Evolutionary conservation across 2,329 filamentous ascomycete genomes (phyloP), one percentile per base, ranked within the genome.

Genomic region (Dryadomyces sulphureus): DNA sequence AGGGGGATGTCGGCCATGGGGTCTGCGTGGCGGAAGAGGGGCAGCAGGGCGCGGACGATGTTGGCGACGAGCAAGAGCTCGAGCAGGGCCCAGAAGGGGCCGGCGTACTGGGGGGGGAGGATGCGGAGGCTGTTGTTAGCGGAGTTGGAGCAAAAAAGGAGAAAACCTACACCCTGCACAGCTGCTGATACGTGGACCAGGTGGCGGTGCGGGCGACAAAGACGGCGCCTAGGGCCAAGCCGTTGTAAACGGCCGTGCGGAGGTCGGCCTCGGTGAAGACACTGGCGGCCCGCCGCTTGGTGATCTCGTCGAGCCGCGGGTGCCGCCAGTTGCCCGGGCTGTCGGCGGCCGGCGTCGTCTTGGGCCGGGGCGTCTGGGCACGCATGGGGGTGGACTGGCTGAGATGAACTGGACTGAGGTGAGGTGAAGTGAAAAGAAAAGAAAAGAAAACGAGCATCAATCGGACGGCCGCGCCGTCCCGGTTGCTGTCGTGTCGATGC

Each of bases 281-380:
- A 14, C 79, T 78, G 19, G 80, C 81, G 60, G 85, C 81, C 59
- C 88, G 84, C 44, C 92, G 79, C 51, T 75, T 75, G 16, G 84
- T 79, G 59, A 98, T 93, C 64, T 96, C 90, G 56, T 87, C 75
- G 53, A 95, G 73, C 52, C 82, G 79, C 30, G 92, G 92, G 61
- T 98, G 92, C 57, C 80, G 77, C 90, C 92, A 98, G 59, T 81
- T 86, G 46, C 90, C 89, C 7, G 85, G 75, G 55, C 73, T 77
- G 45, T 77, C 74, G 24, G 62, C 58, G 20, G 57, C 51, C 8
- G 35, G 7, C 24, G 35, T 1, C 24, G 12, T 32, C 25, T 5
- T 20, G 3, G 25, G 1, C 17, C 25, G 8, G 16, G 47, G 39
- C 27, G 45, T 36, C n/a, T n/a, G n/a, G n/a, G n/a, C n/a, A n/a